Conservation (phyloP, 192 early-diverging fungal species). For the Umbelopsis sp. region DNA sequence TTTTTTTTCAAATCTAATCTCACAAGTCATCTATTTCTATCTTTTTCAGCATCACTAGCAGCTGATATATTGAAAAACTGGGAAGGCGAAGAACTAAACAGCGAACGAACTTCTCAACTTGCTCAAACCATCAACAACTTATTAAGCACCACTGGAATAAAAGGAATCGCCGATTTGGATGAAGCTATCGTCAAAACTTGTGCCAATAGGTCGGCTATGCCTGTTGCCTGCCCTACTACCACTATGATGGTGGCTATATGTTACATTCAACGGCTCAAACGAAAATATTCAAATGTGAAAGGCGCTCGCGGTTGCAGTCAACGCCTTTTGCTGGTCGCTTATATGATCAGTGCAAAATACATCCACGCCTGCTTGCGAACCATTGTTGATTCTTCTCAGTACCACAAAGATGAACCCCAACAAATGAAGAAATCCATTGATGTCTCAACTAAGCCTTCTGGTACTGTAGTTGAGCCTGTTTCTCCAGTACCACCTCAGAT, state of each 20-base stretch:
- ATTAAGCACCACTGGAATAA: slow-evolving; percentile 26
- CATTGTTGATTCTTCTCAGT: slow-evolving; percentile 26
- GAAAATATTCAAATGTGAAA: slow-evolving; percentile 45
- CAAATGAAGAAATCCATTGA: neutral
- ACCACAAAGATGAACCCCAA: neutral
- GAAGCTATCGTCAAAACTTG: slow-evolving; percentile 25
- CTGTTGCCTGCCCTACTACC: slow-evolving; percentile 41
- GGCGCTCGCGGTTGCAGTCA: slow-evolving; percentile 49
- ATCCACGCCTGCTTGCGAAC: slow-evolving; percentile 34
- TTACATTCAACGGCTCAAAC: slow-evolving; percentile 50
- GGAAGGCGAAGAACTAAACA: slow-evolving; percentile 7
- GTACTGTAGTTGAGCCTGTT: neutral
- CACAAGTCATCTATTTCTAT: neutral
- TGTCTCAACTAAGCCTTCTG: neutral
- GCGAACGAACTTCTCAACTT: slow-evolving; percentile 10
- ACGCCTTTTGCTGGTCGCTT: slow-evolving; percentile 50
- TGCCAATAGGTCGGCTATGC: slow-evolving; percentile 24
- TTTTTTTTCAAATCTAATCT: neutral
- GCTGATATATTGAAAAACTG: slow-evolving; percentile 10
- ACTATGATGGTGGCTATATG: slow-evolving; percentile 49
- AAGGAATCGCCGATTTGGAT: slow-evolving; percentile 10
- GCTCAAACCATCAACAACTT: slow-evolving; percentile 25
- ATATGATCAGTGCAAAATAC: slow-evolving; percentile 51
- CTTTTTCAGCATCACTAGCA: slow-evolving; percentile 1
- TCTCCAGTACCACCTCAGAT: neutral